Evolutionary conservation across 805 yeast species (phyloP), one percentile per base, ranked within the genome.

Genomic region (Cyberlindnera meyerae): DNA sequence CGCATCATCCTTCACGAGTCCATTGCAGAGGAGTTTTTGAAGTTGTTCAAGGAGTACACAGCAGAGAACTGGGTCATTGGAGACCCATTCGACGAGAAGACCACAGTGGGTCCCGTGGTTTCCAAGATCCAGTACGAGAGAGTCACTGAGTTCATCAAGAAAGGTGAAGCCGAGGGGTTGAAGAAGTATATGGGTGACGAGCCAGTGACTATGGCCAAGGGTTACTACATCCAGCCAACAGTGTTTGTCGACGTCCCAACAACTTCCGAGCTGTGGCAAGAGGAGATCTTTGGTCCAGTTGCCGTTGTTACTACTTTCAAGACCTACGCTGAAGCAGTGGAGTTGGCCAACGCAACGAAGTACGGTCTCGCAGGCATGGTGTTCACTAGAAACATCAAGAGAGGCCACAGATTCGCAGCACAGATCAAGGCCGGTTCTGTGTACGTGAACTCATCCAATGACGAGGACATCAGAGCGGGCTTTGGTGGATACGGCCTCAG

Each of bases 211-310:
- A 61, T 64, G 28, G n/a, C 27, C 18, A 15, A 65, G 39, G 95
- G 94, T 5, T 84, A 61, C 62, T 86, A 64, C 58, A 66, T 85
- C 48, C 71, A 75, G 50, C 95, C 95, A 40, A 83, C 94, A 4
- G 68, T 86, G 29, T 84, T 85, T 50, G 70, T 79, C 18, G 83
- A 82, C 51, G 86, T 82, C 33, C 70, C 66, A 36, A 79, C 79
- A 43, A 58, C 69, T 22, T 79, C 80, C 75, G 66, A 71, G 42
- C 74, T 86, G 34, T 82, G 79, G 39, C 70, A 70, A 47, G 95
- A 86, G 60, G 95, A 86, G 62, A 84, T 86, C 40, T 86, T 86
- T 59, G 95, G 95, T 14, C 95, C 95, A 12, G 95, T 86, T 24
- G 86, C 80, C 18, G 68, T 77, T 7, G 67, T 82, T 24, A 75